These are phyloP conservation scores for Sonneratia caseolaris DNA, from an alignment of 345 rosid genomes.

Conservation along the genomic window DNA sequence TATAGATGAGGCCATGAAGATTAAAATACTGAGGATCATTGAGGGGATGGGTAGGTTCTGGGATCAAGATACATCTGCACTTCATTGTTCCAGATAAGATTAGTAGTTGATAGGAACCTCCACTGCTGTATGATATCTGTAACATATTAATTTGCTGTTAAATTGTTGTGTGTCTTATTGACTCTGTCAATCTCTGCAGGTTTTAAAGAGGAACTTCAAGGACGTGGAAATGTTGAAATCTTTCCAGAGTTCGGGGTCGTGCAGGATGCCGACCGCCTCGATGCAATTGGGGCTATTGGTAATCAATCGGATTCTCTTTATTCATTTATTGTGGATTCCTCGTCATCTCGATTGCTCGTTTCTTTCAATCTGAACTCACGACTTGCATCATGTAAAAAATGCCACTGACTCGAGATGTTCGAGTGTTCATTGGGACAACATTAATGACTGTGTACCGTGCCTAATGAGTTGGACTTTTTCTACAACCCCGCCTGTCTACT, in stretches of 20 bases:
- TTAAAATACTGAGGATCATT: slow-evolving; percentile 52
- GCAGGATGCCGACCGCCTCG: slow-evolving; percentile 94
- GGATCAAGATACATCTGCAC: background rate
- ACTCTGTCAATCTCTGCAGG: too few species aligned
- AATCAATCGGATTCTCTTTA: background rate
- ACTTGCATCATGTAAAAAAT: background rate
- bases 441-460: background rate
- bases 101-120: too few species aligned
- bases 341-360: background rate
- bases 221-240: slow-evolving; percentile 23
- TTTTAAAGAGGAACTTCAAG: slow-evolving; percentile 18
- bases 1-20: slow-evolving; percentile 47
- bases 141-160: slow-evolving; percentile 1
- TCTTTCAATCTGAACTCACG: background rate
- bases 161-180: too few species aligned
- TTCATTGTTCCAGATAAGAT: too few species aligned
- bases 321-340: background rate
- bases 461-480: background rate
- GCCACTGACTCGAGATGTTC: background rate
- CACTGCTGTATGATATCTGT: background rate
- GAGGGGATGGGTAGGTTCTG: slow-evolving; percentile 49
- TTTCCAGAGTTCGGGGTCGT: slow-evolving; percentile 72
- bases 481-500: too few species aligned
- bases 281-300: slow-evolving; percentile 55
- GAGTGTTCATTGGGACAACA: background rate